Base-by-base conservation (phyloP, 768 basidiomycete genomes). In the Hemileccinum rubropunctum region DNA sequence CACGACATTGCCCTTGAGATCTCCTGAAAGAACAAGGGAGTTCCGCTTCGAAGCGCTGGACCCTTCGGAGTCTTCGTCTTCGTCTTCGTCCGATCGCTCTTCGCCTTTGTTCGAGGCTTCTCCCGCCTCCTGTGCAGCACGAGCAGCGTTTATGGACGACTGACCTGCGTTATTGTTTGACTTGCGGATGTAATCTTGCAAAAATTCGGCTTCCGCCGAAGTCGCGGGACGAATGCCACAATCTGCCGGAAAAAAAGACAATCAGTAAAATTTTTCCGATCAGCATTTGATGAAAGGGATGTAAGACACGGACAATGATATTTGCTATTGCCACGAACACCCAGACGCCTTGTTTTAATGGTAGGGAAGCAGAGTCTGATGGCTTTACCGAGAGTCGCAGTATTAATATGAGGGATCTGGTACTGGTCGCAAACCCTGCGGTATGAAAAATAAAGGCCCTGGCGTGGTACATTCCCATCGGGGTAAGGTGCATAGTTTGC, bases 391-490 rank as follows among this genome's bases (percentile, higher is more conserved):
- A 97, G 79, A 1, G 93, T 93, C 58, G 94, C 94, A 33, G 93
- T 92, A 76, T 95, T 97, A 75, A 95, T 91, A 64, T 95, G 91
- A 45, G 89, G 90, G 53, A 94, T 89, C 45, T 88, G 88, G 72
- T 94, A 91, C 70, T 91, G 88, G 72, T 93, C 90, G 70, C 91
- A 94, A 49, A 94, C 84, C 47, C 91, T 77, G 54, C 88, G 81
- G 72, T 95, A 97, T 30, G 92, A 95, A 65, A 91, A 91, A 71
- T 95, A 97, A 44, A 97, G 81, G 6, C 92, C 93, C 64, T 95
- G 93, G 45, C 93, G 84, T 39, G 93, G 90, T 32, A 95, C 93
- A 67, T 94, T 94, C 32, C 91, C 91, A 70, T 93, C 91, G 37
- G 88, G 88, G 68, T 91, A 92, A 12, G 90, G 87, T 5, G 90